Evolutionary conservation across 2,329 filamentous ascomycete species (phyloP).

Genomic region (Cordyceps tenuipes): DNA sequence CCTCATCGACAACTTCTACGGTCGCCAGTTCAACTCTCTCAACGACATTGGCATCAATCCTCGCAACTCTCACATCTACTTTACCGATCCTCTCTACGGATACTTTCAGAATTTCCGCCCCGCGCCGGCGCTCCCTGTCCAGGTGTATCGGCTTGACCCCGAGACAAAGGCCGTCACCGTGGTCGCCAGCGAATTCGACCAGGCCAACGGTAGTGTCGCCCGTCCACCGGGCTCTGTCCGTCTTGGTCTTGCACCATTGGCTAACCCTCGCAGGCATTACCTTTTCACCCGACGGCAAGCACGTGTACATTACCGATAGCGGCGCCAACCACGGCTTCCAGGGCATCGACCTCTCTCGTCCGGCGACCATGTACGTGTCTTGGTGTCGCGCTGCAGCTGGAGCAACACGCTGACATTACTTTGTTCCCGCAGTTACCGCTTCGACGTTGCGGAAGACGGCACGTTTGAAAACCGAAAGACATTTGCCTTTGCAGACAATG

Average conservation of each 20-base stretch:
- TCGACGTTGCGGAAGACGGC: conserved; percentile 35
- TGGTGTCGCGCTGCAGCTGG: not conserved
- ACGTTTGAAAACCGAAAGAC: conserved; percentile 39
- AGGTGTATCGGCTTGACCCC: conserved; percentile 50
- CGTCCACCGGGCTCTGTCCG: fast-evolving
- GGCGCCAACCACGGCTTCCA: conserved; percentile 39
- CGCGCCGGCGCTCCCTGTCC: conserved; percentile 42
- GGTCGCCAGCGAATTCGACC: conserved; percentile 48
- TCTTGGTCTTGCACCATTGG: no score
- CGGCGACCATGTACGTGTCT: conserved; percentile 38
- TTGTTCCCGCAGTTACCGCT: conserved; percentile 32
- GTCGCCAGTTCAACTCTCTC: conserved; percentile 50
- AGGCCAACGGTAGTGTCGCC: conserved; percentile 40
- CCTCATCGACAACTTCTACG: conserved; percentile 51
- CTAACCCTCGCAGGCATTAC: conserved; percentile 33
- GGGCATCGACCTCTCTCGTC: conserved; percentile 32
- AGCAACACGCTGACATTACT: not conserved
- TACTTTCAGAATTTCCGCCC: conserved; percentile 50
- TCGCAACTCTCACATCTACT: conserved; percentile 50
- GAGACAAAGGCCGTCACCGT: conserved; percentile 41
- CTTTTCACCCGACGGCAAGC: conserved; percentile 45
- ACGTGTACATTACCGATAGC: conserved; percentile 49
- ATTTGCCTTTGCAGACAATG: conserved; percentile 47
- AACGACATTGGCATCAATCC: conserved; percentile 50
- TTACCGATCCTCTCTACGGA: conserved; percentile 55